Conservation (phyloP, 2,329 filamentous ascomycete species). For the Calonectria crousiana region DNA sequence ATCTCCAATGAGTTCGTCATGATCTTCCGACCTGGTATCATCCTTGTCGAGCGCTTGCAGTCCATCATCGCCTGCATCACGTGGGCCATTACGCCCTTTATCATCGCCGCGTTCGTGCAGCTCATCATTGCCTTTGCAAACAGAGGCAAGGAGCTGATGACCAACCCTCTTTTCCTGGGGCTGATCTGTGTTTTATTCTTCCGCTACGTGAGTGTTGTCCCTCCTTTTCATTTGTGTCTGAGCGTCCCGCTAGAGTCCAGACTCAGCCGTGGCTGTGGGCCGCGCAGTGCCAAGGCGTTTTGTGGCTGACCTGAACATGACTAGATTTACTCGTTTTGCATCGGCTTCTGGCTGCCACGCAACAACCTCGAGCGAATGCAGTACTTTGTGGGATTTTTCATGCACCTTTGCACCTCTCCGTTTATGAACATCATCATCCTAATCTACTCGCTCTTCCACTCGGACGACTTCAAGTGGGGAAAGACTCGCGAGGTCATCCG, state of each 20-base stretch:
- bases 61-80: constrained; percentile 60
- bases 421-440: constrained; percentile 59
- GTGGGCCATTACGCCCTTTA: constrained; percentile 60
- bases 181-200: constrained; percentile 53
- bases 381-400: constrained; percentile 54
- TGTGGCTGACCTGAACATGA: constrained; percentile 28
- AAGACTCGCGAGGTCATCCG: constrained; percentile 56
- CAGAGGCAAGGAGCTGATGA: constrained; percentile 48
- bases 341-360: constrained; percentile 56
- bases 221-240: neutral
- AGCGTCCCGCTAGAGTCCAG: constrained; percentile 17
- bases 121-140: constrained; percentile 51
- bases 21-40: constrained; percentile 57
- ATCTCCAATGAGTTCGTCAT: constrained; percentile 64
- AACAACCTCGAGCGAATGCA: constrained; percentile 53
- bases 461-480: constrained; percentile 61
- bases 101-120: constrained; percentile 54
- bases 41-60: constrained; percentile 58
- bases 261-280: constrained; percentile 17
- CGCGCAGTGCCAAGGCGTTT: neutral
- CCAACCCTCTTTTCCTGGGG: constrained; percentile 51
- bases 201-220: constrained; percentile 53
- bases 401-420: constrained; percentile 53
- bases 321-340: constrained; percentile 56
- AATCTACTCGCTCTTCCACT: constrained; percentile 55